These are phyloP conservation scores for Murraya koenigii DNA, from an alignment of 345 rosid genomes.

Conservation along the genomic window DNA sequence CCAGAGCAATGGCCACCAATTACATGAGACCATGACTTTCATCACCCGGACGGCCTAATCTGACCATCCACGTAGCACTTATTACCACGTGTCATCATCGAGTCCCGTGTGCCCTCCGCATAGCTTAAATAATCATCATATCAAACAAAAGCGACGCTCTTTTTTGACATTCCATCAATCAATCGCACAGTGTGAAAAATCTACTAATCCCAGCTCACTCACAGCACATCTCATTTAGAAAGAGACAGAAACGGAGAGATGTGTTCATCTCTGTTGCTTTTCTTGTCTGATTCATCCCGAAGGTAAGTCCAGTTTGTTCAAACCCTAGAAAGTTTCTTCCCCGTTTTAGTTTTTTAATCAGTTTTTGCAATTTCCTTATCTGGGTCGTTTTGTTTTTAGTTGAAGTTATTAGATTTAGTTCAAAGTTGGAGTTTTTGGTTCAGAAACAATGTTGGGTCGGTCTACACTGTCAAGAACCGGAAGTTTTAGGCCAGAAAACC, in stretches of 20 bases:
- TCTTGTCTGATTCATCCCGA: not conserved
- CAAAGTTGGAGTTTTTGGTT: constrained; percentile 5
- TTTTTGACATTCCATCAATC: not conserved
- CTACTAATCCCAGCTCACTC: not conserved
- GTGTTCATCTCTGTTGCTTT: constrained; percentile 5
- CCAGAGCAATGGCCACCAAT: not conserved
- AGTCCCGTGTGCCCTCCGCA: not conserved
- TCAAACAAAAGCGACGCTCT: not conserved
- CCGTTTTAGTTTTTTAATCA: not conserved
- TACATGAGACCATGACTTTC: not conserved
- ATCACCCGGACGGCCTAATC: not conserved
- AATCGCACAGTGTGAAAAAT: not conserved
- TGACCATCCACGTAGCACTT: not conserved
- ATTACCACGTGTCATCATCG: constrained; percentile 17
- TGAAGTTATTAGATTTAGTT: constrained; percentile 13
- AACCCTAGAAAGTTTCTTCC: not conserved
- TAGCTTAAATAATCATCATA: not conserved
- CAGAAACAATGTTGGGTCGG: constrained; percentile 54
- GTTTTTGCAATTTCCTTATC: constrained; percentile 14
- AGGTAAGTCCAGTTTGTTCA: constrained; percentile 11
- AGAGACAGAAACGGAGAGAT: not conserved
- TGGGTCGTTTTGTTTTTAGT: constrained; percentile 18
- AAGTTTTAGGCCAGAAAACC: constrained; percentile 71
- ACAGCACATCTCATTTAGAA: not conserved
- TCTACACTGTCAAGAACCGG: constrained; percentile 44